Evolutionary conservation across 192 early-diverging fungal genomes (phyloP), one percentile per base, ranked within the genome.

Genomic region (Cetraspora pellucida): DNA sequence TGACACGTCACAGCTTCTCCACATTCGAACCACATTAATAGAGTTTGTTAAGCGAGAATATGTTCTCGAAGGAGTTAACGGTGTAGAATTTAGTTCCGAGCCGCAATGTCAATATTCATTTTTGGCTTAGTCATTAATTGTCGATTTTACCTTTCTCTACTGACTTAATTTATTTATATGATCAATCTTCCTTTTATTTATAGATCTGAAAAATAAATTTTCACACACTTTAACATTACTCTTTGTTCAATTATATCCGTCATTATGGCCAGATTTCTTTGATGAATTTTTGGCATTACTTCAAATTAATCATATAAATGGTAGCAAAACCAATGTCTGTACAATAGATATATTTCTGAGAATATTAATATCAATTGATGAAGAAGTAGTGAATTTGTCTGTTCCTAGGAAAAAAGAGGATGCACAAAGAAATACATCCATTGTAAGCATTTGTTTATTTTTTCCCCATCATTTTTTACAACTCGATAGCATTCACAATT

Each of bases 231-330:
- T 98, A 17, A 91, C 94, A 19, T 75, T 95, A 49, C 80, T 98
- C 5, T 95, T 94, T 79, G 80, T 89, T n/a, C 86, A 91, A 66
- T 86, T 90, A 74, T 98, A 96, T 75, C 93, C 92, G n/a, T 84
- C 87, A 47, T 87, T 87, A 50, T 98, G 97, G 97, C 90, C 90
- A 11, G 85, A 90, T 7, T 96, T 98, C 81, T 93, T 97, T 58
- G 89, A 91, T 47, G 95, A 98, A 68, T 84, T 97, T 77, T 81
- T 98, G 16, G 79, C 85, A 10, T 80, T 95, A 72, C 75, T 92
- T 25, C 78, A 78, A 27, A 86, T 89, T 14, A 78, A 84, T 50
- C 82, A 82, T 47, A 80, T 82, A 21, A 84, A 85, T 17, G 79
- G 82, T 10, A 81, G 78, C 23, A 79, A 82, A n/a, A 81, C 84